Conservation (phyloP, 495 filamentous ascomycete genomes). For the Aspergillus indologenus region DNA sequence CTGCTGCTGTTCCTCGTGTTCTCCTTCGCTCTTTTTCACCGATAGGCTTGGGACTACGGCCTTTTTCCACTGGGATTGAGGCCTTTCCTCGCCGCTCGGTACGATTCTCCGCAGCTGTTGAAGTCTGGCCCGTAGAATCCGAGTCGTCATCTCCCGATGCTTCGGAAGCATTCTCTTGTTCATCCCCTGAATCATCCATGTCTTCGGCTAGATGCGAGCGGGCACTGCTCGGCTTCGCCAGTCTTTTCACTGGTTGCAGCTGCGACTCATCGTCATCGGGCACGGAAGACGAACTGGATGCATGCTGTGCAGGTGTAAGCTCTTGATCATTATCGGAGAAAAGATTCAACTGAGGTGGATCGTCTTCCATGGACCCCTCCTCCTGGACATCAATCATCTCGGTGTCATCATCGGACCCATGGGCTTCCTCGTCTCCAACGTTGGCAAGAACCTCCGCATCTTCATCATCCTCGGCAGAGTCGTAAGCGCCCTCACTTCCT, state of each 20-base stretch:
- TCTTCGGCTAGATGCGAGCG: neutral
- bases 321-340: conserved; percentile 4
- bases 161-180: neutral
- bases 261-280: neutral
- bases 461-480: neutral
- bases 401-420: neutral
- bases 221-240: neutral
- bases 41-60: neutral
- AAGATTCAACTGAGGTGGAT: neutral
- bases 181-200: neutral
- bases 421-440: neutral
- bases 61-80: neutral
- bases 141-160: too few species aligned
- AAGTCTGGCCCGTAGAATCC: neutral
- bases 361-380: neutral
- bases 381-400: neutral
- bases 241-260: neutral
- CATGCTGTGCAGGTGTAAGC: neutral
- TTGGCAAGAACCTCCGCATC: neutral
- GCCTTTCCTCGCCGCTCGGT: neutral
- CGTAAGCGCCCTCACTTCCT: neutral
- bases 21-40: neutral
- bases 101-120: neutral
- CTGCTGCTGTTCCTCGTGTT: neutral
- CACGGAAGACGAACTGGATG: neutral